Conservation (phyloP, 139 green algal genomes). For the Picochlorum sp. region DNA sequence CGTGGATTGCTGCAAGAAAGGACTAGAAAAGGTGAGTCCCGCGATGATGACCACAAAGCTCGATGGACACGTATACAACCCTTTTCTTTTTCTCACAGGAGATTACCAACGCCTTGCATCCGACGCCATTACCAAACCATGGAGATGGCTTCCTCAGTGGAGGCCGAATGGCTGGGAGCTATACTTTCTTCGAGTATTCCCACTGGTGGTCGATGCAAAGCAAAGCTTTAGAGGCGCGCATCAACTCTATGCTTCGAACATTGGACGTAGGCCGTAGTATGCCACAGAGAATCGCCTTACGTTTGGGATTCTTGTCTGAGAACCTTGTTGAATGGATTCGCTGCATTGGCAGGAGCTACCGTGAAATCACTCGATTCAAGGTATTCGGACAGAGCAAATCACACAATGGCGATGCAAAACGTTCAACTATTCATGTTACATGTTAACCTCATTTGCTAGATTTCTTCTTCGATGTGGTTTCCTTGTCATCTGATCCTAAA, state of each 20-base stretch:
- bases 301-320: neutral
- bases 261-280: slow-evolving; percentile 5
- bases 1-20: neutral
- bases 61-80: neutral
- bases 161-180: slow-evolving; percentile 8
- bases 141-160: slow-evolving; percentile 5
- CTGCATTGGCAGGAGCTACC: neutral
- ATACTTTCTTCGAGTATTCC: slow-evolving; percentile 13
- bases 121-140: slow-evolving; percentile 5
- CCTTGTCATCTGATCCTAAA: slow-evolving; percentile 10
- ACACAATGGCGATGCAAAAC: neutral
- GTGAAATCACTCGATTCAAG: neutral
- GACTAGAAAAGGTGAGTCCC: slow-evolving; percentile 8
- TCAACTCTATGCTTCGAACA: neutral
- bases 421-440: neutral
- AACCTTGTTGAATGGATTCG: slow-evolving; percentile 3
- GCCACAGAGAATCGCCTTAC: neutral
- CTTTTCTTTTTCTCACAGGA: neutral
- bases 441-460: no score
- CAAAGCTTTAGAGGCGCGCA: neutral
- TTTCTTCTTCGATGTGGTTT: slow-evolving; percentile 1
- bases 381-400: neutral
- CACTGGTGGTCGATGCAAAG: neutral
- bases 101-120: neutral
- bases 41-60: neutral